Conservation (phyloP, 306 rosid genomes). For the Vicia sativa region DNA sequence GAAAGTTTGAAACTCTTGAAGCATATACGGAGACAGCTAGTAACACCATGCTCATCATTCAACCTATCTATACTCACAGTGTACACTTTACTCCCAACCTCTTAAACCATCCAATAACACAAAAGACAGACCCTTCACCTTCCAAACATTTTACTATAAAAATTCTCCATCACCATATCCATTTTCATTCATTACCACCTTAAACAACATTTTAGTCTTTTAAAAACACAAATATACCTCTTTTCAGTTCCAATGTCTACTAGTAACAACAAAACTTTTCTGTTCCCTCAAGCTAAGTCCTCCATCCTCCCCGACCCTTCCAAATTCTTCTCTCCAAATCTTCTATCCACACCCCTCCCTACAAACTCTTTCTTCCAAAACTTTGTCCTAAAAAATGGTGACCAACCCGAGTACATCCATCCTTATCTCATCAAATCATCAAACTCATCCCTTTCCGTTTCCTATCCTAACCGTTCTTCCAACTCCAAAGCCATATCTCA, state of each 20-base stretch:
- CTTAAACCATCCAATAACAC: too few species aligned
- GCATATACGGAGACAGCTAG: too few species aligned
- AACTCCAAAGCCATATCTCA: slow-evolving; percentile 28
- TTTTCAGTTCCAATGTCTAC: background rate
- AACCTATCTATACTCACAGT: too few species aligned
- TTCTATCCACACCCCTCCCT: slow-evolving; percentile 70
- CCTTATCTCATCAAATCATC: slow-evolving; percentile 74
- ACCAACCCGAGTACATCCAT: slow-evolving; percentile 77
- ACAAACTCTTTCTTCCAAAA: slow-evolving; percentile 88
- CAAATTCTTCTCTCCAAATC: slow-evolving; percentile 61
- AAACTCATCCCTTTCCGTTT: slow-evolving; percentile 53
- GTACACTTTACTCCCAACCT: too few species aligned
- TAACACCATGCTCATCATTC: too few species aligned
- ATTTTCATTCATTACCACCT: too few species aligned
- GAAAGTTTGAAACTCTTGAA: too few species aligned
- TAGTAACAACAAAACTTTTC: slow-evolving; percentile 22
- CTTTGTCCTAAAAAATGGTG: slow-evolving; percentile 64
- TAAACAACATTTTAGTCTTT: too few species aligned
- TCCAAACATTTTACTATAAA: too few species aligned
- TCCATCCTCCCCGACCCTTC: slow-evolving; percentile 76
- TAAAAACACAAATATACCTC: too few species aligned
- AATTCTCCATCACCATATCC: too few species aligned
- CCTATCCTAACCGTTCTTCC: slow-evolving; percentile 55
- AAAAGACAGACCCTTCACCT: too few species aligned
- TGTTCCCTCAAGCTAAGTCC: slow-evolving; percentile 64